Conservation (phyloP, 352 stramenopile genomes). For the Phytopythium helicoides region DNA sequence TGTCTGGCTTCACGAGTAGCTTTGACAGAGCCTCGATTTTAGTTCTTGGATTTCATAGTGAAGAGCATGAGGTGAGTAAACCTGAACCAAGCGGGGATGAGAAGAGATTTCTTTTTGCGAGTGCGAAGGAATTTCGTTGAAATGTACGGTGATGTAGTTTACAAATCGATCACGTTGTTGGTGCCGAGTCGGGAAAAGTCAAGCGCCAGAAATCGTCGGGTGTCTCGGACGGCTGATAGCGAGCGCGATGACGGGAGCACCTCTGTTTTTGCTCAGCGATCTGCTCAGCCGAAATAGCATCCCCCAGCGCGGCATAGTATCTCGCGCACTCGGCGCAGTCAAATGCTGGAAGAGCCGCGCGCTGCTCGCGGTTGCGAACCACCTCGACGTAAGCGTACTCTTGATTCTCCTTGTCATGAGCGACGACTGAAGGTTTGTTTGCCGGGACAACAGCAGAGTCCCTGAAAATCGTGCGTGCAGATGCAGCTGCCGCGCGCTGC, state of each 20-base stretch:
- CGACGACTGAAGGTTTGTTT: too few relatives aligned
- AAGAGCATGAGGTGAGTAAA: too few relatives aligned
- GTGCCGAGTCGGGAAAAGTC: slow-evolving; percentile 71
- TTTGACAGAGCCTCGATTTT: too few relatives aligned
- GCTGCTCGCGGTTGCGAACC: slow-evolving; percentile 65
- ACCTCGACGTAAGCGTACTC: slow-evolving; percentile 67
- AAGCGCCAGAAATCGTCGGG: slow-evolving; percentile 84
- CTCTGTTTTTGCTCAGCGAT: slow-evolving; percentile 37
- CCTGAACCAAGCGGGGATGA: too few relatives aligned
- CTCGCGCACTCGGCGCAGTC: slow-evolving; percentile 76
- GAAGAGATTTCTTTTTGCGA: too few relatives aligned
- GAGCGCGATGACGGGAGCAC: slow-evolving; percentile 75
- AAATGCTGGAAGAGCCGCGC: slow-evolving; percentile 52
- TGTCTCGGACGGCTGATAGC: slow-evolving; percentile 74
- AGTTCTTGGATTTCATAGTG: too few relatives aligned
- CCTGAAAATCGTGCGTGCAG: not conserved
- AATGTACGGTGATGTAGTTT: too few relatives aligned
- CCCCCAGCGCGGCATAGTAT: slow-evolving; percentile 75
- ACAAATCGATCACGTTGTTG: slow-evolving; percentile 6
- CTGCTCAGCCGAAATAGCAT: slow-evolving; percentile 30
- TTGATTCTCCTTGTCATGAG: slow-evolving; percentile 10
- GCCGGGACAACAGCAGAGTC: not conserved
- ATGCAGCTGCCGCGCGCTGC: slow-evolving; percentile 6
- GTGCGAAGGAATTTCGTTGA: too few relatives aligned
- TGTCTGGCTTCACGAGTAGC: too few relatives aligned